Percentiles rank a stretch among this genome's conserved stretches.
phyloP scores from a whole-genome alignment of 2,329 filamentous ascomycete species.

The Fusarium sulawesiense region DNA sequence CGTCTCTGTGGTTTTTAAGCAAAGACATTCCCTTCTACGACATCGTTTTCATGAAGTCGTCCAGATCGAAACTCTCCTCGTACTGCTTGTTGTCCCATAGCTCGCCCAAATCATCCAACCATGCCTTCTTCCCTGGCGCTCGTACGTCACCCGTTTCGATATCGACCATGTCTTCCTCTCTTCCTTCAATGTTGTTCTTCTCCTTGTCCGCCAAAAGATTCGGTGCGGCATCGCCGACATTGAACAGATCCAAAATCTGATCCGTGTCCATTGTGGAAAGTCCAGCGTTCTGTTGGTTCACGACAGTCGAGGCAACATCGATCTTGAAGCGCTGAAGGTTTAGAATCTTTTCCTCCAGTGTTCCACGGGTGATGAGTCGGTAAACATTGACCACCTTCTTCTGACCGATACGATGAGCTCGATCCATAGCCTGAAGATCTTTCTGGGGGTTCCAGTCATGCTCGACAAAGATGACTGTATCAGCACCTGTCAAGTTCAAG shows the following conservation, averaged over 20 bases:
- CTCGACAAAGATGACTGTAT: constrained; percentile 99
- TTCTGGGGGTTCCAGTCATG: constrained; percentile 99
- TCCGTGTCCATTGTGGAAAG: constrained; percentile 97
- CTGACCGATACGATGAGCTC: constrained; percentile 96
- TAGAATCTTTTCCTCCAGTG: constrained; percentile 97
- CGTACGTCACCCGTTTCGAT: constrained; percentile 92
- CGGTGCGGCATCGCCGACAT: constrained; percentile 81
- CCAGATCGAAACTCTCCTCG: constrained; percentile 96
- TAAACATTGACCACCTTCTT: constrained; percentile 99
- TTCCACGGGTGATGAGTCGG: constrained; percentile 93
- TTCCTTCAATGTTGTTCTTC: constrained; percentile 67
- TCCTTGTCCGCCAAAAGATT: constrained; percentile 71
- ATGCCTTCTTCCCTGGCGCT: constrained; percentile 96
- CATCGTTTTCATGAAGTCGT: constrained; percentile 96
- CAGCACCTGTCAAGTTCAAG: constrained; percentile 93
- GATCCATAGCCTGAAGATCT: constrained; percentile 98
- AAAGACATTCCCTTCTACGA: constrained; percentile 57
- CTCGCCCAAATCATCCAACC: constrained; percentile 93
- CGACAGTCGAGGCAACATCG: constrained; percentile 96
- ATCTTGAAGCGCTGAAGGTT: constrained; percentile 99
- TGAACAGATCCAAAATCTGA: constrained; percentile 97
- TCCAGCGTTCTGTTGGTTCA: constrained; percentile 98
- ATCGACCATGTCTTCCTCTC: constrained; percentile 90
- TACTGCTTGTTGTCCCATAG: constrained; percentile 98
- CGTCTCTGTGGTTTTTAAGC: constrained; percentile 8